Base-by-base conservation (phyloP, 164 flowering plant species). In the Cinnamomum chago region DNA sequence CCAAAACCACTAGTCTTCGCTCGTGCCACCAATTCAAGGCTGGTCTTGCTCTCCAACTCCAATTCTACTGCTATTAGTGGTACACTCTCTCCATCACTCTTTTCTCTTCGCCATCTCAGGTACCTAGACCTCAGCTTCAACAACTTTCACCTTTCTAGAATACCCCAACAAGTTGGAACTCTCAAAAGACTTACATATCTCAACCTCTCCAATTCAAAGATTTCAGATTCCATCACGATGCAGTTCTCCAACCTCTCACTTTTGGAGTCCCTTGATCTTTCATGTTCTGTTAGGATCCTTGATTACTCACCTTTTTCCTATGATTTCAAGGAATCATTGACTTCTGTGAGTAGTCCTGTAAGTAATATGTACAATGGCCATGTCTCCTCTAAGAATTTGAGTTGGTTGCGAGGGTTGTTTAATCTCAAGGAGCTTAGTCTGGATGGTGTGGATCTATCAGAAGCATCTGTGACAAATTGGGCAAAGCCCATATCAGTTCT, bases 81-180 rank as follows among this genome's bases (percentile, higher is more conserved):
- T 22, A 72, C 71, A 18, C 24, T 79, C 33, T 72, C 81, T 52
- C 73, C 70, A 9, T 50, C 74, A n/a, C 79, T 79, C 27, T 79
- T 76, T 73, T 73, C 13, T 1, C 81, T 76, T 58, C 17, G 5
- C 65, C 65, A 72, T 65, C 65, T 79, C 28, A 55, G 62, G 27
- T n/a, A 72, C 55, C 78, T 79, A 52, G 78, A 79, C 58, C 76
- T 79, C 7, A 75, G 77, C 50, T 74, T 65, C 74, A 78, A 78
- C 66, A 65, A 78, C 40, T 78, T 78, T 67, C 50, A 69, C 24
- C 60, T 65, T 50, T 74, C 80, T 2, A 78, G 40, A 52, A 73
- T 74, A 13, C 72, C 76, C 11, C 33, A 1, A 22, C 73, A 65
- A 13, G 24, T 78, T 3, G 17, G 62, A 35, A 70, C 65, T 12